Conservation (phyloP, 164 flowering plant species). For the Nymphaea colorata region DNA sequence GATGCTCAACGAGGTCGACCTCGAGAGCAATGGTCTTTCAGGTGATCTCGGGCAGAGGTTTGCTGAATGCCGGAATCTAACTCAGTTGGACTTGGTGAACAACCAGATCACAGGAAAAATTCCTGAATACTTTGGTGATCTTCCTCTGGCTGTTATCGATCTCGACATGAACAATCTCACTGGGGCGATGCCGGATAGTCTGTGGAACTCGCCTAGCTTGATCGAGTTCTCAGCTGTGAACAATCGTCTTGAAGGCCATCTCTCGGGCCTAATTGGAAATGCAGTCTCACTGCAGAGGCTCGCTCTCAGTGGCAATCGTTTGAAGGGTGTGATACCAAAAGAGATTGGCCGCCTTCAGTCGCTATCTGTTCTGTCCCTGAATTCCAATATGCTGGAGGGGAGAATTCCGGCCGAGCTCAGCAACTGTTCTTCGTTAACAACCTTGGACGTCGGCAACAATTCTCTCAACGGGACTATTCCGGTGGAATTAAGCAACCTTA, state of each 20-base stretch:
- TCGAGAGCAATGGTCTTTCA: constrained; percentile 37
- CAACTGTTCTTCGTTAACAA: constrained; percentile 34
- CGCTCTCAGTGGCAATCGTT: constrained; percentile 38
- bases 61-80: constrained; percentile 40
- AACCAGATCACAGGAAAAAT: constrained; percentile 46
- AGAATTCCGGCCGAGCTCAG: constrained; percentile 43
- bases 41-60: constrained; percentile 44
- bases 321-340: constrained; percentile 42
- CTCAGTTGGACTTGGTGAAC: constrained; percentile 36
- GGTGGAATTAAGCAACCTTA: constrained; percentile 15
- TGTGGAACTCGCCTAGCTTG: constrained; percentile 36
- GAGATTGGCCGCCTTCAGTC: constrained; percentile 47
- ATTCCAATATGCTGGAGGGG: constrained; percentile 43
- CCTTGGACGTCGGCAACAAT: constrained; percentile 65
- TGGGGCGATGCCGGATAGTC: constrained; percentile 37
- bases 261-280: constrained; percentile 44
- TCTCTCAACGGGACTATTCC: constrained; percentile 18
- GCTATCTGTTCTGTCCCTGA: constrained; percentile 52
- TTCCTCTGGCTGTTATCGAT: constrained; percentile 53
- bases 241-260: constrained; percentile 40
- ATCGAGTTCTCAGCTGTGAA: constrained; percentile 59
- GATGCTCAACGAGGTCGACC: constrained; percentile 41
- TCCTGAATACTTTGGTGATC: constrained; percentile 52
- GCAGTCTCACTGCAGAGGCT: constrained; percentile 35
- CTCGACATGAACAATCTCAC: constrained; percentile 60